phyloP scores from a whole-genome alignment of 768 basidiomycete genomes.

The Cubamyces sp. region DNA sequence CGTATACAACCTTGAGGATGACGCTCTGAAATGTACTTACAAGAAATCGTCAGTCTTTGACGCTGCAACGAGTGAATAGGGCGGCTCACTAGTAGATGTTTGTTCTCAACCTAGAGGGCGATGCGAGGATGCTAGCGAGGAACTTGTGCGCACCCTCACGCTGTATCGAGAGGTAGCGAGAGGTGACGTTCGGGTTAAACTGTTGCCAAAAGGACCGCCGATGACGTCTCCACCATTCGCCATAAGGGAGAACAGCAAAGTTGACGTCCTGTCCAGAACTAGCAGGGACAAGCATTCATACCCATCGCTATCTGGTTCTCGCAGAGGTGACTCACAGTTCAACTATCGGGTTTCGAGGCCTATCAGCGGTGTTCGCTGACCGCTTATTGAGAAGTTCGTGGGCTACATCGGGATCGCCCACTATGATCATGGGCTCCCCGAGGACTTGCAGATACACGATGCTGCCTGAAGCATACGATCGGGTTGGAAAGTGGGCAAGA shows the following conservation, averaged over 20 bases:
- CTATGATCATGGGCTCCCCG: slow-evolving; percentile 3
- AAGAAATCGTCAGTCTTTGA: too few relatives aligned
- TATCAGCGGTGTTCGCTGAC: slow-evolving; percentile 25
- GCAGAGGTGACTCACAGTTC: slow-evolving; percentile 16
- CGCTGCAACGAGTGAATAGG: background rate
- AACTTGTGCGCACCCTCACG: background rate
- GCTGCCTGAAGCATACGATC: background rate
- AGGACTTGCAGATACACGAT: slow-evolving; percentile 6
- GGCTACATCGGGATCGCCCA: background rate
- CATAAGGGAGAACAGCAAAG: slow-evolving; percentile 2
- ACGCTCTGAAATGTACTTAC: background rate
- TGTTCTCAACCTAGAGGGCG: background rate
- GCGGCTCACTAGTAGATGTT: slow-evolving; percentile 5
- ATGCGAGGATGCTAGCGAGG: background rate
- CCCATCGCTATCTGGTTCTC: background rate
- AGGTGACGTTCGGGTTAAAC: slow-evolving; percentile 1
- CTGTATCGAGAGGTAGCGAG: background rate
- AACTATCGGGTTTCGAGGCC: slow-evolving; percentile 13
- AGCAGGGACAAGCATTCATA: background rate
- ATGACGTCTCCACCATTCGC: slow-evolving; percentile 19
- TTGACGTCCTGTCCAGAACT: background rate
- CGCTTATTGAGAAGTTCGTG: slow-evolving; percentile 25
- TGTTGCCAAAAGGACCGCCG: slow-evolving; percentile 18
- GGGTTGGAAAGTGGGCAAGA: background rate
- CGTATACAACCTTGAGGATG: slow-evolving; percentile 4